Evolutionary conservation across 2,329 filamentous ascomycete species (phyloP), one percentile per base, ranked within the genome.

Genomic region (Chaetothyriales sp.): DNA sequence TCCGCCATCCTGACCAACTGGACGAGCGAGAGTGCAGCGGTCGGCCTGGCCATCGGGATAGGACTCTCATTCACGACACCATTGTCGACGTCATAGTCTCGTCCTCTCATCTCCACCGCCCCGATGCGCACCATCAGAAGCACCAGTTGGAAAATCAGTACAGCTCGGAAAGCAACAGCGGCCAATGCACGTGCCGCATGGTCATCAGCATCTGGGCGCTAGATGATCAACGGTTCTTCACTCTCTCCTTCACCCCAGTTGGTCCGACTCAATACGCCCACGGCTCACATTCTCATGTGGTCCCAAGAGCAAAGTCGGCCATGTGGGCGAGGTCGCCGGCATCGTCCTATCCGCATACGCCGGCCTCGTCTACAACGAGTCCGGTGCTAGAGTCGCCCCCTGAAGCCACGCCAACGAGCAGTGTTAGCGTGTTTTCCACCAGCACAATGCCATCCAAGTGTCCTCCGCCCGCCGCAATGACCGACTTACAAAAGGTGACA

Each of bases 161-260:
- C 67, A 54, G 65, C 65, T 18, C 66, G 64, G 5, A 66, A 69
- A 19, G 66, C 65, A 48, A 72, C 71, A 60, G 66, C 29, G 56
- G 56, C 43, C 68, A 73, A 29, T 65, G 79, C 0, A 78, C 78
- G 56, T 82, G 85, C 19, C 83, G 82, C 57, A 86, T 89, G 82
- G 86, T 88, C 46, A 78, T 89, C 19, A 85, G 81, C 0, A 77
- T 86, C 5, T 89, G 84, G 82, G 72, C 77, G n/a, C 77, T 84
- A 43, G 78, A 85, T 44, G 73, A 76, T 18, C 77, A 82, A 58
- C 78, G 75, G 8, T 88, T 83, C 65, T 89, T 81, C 62, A 88
- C 83, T 1, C 69, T 89, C 53, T 86, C 83, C 0, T 89, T 89
- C 55, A 89, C 84, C 9, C 29, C 29, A 37, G 8, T 37, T 7